A percentile compares a stretch with the other conserved stretches of the same genome.
Conservation (phyloP, 306 rosid species). For the Castanea sativa region DNA sequence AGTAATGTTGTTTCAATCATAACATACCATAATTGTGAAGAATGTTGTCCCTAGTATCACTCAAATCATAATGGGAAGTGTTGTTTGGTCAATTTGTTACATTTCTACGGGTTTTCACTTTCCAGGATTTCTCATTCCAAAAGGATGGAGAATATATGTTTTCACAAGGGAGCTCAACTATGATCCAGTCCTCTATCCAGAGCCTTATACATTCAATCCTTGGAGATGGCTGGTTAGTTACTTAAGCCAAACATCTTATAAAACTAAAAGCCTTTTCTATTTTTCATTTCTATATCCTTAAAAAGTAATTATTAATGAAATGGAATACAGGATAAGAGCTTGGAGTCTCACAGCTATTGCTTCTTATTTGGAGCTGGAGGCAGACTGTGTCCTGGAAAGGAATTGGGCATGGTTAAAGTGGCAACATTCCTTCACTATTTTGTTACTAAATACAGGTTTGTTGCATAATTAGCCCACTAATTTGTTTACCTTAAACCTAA, state of each 20-base stretch:
- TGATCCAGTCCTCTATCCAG: conserved; percentile 57
- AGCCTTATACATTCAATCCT: conserved; percentile 67
- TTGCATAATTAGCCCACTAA: background rate
- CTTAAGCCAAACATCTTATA: background rate
- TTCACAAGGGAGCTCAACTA: conserved; percentile 73
- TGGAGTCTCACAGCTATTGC: conserved; percentile 53
- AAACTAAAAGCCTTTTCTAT: no score
- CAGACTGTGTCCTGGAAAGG: conserved; percentile 78
- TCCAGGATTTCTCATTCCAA: conserved; percentile 65
- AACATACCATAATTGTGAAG: no score
- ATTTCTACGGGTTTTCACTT: background rate
- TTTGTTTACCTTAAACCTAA: background rate
- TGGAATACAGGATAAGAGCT: conserved; percentile 45
- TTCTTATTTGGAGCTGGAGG: conserved; percentile 73
- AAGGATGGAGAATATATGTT: conserved; percentile 78
- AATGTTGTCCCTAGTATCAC: no score
- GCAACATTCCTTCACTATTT: conserved; percentile 68
- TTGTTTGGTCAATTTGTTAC: background rate
- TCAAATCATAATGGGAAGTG: background rate
- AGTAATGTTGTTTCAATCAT: background rate
- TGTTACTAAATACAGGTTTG: conserved; percentile 63
- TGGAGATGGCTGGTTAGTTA: conserved; percentile 74
- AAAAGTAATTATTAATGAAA: background rate
- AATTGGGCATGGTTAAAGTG: conserved; percentile 58
- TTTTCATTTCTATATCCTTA: background rate